phyloP scores from a whole-genome alignment of 495 filamentous ascomycete genomes.

The Barbatosphaeria neglecta region DNA sequence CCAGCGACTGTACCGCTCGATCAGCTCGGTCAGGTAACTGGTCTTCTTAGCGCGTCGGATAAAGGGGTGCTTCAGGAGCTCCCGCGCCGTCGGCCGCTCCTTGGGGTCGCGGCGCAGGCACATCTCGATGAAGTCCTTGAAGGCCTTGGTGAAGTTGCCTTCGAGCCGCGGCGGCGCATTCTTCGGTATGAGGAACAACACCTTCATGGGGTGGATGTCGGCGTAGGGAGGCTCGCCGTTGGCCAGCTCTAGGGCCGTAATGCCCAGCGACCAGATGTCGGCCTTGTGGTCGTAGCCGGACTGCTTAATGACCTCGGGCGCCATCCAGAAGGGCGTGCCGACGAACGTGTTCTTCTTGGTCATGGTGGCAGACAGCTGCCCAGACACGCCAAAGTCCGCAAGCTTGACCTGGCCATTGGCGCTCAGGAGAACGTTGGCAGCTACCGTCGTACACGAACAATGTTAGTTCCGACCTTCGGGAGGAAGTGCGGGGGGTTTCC shows the following conservation, averaged over 20 bases:
- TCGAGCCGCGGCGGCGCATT: constrained; percentile 74
- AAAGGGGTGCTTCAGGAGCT: constrained; percentile 82
- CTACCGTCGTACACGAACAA: constrained; percentile 27
- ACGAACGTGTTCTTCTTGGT: constrained; percentile 99
- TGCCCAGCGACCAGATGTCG: constrained; percentile 98
- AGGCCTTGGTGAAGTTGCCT: constrained; percentile 76
- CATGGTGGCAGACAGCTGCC: constrained; percentile 97
- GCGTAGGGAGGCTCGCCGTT: constrained; percentile 91
- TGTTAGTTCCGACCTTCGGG: background rate
- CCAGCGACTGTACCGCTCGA: constrained; percentile 83
- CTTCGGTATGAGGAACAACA: constrained; percentile 92
- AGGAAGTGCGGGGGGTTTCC: background rate
- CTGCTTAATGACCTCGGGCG: constrained; percentile 96
- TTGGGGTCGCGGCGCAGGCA: constrained; percentile 81
- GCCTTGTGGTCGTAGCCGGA: constrained; percentile 98
- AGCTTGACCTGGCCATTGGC: constrained; percentile 91
- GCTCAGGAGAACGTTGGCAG: constrained; percentile 79
- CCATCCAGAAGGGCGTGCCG: constrained; percentile 99
- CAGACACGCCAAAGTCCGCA: constrained; percentile 94
- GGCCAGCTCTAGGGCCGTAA: constrained; percentile 88
- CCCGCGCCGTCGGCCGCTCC: constrained; percentile 76
- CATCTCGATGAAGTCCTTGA: constrained; percentile 88
- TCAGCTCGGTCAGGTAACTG: constrained; percentile 81
- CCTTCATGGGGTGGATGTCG: constrained; percentile 98
- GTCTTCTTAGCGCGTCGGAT: constrained; percentile 83